phyloP scores from a whole-genome alignment of 2,329 filamentous ascomycete species.

The Fusarium xyrophilum region DNA sequence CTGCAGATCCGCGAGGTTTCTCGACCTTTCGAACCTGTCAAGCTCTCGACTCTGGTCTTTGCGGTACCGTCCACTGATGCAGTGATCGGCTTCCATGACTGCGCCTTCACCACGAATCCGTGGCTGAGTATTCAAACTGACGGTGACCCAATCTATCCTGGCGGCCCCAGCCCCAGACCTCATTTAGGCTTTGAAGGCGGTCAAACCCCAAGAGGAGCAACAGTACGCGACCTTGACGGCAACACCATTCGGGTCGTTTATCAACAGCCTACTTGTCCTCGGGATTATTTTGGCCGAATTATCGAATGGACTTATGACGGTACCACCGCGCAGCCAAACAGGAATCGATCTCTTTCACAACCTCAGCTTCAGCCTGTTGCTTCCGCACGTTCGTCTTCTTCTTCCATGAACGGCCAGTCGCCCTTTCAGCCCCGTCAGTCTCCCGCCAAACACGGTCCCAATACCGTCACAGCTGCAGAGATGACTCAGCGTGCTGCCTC shows the following conservation, averaged over 20 bases:
- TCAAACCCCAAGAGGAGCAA: constrained; percentile 51
- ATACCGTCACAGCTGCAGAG: constrained; percentile 33
- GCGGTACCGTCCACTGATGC: constrained; percentile 69
- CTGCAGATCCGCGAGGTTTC: constrained; percentile 56
- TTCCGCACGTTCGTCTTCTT: constrained; percentile 33
- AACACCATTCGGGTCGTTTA: constrained; percentile 84
- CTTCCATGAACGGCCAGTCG: constrained; percentile 32
- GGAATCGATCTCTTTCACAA: constrained; percentile 36
- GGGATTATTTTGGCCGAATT: constrained; percentile 53
- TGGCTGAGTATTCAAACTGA: constrained; percentile 52
- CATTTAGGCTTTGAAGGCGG: constrained; percentile 46
- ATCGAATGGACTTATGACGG: constrained; percentile 59
- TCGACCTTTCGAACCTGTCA: constrained; percentile 50
- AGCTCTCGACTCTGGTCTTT: constrained; percentile 65
- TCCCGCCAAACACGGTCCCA: constrained; percentile 28
- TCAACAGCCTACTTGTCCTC: constrained; percentile 38
- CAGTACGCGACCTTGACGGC: constrained; percentile 79
- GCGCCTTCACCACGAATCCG: constrained; percentile 68
- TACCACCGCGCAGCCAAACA: constrained; percentile 35
- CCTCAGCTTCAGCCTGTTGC: constrained; percentile 28
- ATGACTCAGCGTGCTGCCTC: constrained; percentile 37
- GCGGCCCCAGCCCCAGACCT: constrained; percentile 31
- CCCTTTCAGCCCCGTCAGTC: constrained; percentile 33
- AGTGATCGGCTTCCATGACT: constrained; percentile 75
- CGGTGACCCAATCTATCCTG: constrained; percentile 32